Evolutionary conservation across 176 grass and related monocot genomes (phyloP).

Genomic region (Saccharum officinarum): DNA sequence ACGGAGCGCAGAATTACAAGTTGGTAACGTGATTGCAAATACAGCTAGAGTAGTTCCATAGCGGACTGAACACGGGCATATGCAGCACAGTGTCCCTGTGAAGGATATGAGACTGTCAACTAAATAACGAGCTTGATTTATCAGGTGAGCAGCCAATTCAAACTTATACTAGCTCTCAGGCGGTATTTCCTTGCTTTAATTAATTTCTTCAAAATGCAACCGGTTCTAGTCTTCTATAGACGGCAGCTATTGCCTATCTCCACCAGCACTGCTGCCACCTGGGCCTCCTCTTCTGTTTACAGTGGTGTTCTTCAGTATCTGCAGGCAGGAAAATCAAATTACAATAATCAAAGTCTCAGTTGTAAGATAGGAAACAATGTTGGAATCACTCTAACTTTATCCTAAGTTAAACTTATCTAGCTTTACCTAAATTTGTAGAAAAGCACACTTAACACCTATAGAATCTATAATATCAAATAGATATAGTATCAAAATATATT

Average conservation of each 20-base stretch:
- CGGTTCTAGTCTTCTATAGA: neutral
- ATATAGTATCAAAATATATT: no score
- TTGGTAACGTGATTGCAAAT: neutral
- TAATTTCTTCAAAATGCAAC: neutral
- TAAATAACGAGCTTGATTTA: neutral
- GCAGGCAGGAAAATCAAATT: constrained; percentile 11
- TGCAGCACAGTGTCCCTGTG: neutral
- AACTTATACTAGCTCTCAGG: neutral
- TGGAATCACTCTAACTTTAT: neutral
- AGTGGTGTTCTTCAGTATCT: constrained; percentile 95
- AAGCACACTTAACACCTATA: no score
- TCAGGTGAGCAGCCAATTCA: neutral
- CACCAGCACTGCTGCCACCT: constrained; percentile 46
- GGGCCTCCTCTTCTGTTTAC: constrained; percentile 81
- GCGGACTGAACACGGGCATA: neutral
- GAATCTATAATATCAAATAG: no score
- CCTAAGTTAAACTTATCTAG: no score
- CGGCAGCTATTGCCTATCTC: constrained; percentile 48
- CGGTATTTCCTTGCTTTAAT: neutral
- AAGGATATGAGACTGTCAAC: neutral
- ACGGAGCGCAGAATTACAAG: neutral
- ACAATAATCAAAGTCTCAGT: neutral
- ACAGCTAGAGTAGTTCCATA: neutral
- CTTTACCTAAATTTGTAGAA: no score
- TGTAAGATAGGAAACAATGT: no score